Evolutionary conservation across 805 yeast genomes (phyloP).

Genomic region (Starmerella etchellsii): DNA sequence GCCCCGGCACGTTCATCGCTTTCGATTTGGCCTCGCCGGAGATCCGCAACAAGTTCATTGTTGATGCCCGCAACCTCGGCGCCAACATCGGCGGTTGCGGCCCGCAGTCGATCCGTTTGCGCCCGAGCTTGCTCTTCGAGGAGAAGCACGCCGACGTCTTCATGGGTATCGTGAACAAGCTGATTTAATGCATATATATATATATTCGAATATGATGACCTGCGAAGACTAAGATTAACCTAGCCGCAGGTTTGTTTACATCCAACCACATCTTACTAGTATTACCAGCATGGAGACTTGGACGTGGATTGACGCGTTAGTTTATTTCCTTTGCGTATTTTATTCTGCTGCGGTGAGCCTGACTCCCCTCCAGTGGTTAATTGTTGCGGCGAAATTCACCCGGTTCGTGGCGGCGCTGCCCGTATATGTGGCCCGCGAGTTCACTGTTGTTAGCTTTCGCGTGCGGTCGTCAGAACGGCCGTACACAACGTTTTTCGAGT

Average conservation of each 20-base stretch:
- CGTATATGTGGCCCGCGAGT: constrained; percentile 14
- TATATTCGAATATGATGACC: too few species aligned
- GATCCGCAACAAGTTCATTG: constrained; percentile 49
- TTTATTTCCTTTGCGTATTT: constrained; percentile 2
- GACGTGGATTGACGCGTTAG: constrained; percentile 16
- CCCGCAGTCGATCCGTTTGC: constrained; percentile 59
- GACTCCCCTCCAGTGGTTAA: neutral
- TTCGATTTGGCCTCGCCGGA: constrained; percentile 49
- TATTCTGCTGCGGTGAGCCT: neutral
- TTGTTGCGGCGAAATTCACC: constrained; percentile 1
- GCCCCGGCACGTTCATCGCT: constrained; percentile 76
- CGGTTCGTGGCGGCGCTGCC: constrained; percentile 21
- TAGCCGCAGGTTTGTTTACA: too few species aligned
- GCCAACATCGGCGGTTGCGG: constrained; percentile 81
- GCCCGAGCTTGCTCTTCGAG: constrained; percentile 70
- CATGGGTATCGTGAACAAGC: constrained; percentile 34
- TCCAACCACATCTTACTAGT: too few species aligned
- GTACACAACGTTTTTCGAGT: constrained; percentile 21
- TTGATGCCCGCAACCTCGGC: constrained; percentile 49
- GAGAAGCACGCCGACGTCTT: constrained; percentile 67
- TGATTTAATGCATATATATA: constrained; percentile 6
- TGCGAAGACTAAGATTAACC: too few species aligned
- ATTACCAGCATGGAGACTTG: constrained; percentile 17
- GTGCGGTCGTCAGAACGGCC: constrained; percentile 20
- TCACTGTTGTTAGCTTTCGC: constrained; percentile 21